Evolutionary conservation across 768 basidiomycete genomes (phyloP).

Genomic region (Pisolithus orientalis): DNA sequence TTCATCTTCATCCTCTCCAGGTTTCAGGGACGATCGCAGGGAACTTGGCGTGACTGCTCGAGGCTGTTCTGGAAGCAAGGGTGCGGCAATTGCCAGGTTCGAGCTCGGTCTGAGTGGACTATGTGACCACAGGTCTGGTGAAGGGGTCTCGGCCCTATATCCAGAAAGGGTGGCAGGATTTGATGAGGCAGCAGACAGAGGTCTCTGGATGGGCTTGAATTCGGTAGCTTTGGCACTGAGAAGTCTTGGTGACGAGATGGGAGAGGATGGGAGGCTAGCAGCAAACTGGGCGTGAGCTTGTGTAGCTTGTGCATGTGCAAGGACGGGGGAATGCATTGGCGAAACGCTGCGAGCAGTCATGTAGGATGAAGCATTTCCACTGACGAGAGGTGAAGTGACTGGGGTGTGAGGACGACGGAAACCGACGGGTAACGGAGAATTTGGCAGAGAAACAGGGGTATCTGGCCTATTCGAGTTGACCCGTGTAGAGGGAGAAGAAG

Average conservation of each 20-base stretch:
- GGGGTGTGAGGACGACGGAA: constrained; percentile 81
- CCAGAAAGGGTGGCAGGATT: constrained; percentile 42
- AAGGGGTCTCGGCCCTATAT: constrained; percentile 71
- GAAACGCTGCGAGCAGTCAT: constrained; percentile 47
- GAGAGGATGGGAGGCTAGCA: constrained; percentile 79
- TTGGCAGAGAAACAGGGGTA: constrained; percentile 69
- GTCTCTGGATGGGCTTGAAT: constrained; percentile 79
- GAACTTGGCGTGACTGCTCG: constrained; percentile 67
- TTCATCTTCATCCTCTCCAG: constrained; percentile 62
- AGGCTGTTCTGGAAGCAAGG: constrained; percentile 69
- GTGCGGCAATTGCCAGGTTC: constrained; percentile 89
- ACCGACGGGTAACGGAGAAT: constrained; percentile 67
- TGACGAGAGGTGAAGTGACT: constrained; percentile 66
- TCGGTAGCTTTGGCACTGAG: constrained; percentile 88
- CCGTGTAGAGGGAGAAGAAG: constrained; percentile 63
- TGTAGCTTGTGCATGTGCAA: constrained; percentile 48
- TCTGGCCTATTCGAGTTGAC: constrained; percentile 62
- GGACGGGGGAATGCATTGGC: constrained; percentile 63
- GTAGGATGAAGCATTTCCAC: constrained; percentile 48
- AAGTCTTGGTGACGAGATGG: constrained; percentile 76
- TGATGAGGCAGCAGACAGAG: constrained; percentile 66
- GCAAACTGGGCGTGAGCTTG: constrained; percentile 59
- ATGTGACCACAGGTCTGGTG: constrained; percentile 87
- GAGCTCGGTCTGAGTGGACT: constrained; percentile 60
- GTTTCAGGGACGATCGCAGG: constrained; percentile 57